Evolutionary conservation across 495 filamentous ascomycete genomes (phyloP).

Genomic region (Podospora pseudoanserina): DNA sequence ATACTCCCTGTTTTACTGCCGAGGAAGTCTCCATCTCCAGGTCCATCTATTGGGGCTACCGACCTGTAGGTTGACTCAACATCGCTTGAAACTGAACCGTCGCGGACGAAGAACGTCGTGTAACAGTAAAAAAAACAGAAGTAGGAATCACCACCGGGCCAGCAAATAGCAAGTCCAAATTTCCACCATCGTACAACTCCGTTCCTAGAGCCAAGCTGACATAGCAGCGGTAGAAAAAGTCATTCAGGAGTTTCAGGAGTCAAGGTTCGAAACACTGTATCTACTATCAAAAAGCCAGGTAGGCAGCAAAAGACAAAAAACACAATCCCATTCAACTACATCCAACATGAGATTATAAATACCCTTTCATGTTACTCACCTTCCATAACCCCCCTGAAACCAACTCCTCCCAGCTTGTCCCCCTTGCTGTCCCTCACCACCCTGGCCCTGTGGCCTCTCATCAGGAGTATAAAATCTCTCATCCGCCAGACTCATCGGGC

Average conservation of each 20-base stretch:
- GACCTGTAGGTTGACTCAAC: too few species aligned
- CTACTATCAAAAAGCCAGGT: not conserved
- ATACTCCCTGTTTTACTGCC: too few species aligned
- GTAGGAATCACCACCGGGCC: not conserved
- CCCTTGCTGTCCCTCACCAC: not conserved
- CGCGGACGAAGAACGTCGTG: too few species aligned
- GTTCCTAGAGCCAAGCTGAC: not conserved
- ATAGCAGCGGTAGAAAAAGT: not conserved
- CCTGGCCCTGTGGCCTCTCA: not conserved
- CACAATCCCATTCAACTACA: not conserved
- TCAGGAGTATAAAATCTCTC: slow-evolving; percentile 5
- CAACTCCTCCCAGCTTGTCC: not conserved
- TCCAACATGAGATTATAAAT: not conserved
- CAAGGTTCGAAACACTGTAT: not conserved
- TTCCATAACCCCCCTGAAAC: not conserved
- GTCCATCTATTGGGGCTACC: too few species aligned
- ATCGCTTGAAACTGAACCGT: too few species aligned
- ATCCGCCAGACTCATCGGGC: not conserved
- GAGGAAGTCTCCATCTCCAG: too few species aligned
- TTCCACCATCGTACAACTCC: not conserved
- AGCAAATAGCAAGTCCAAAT: not conserved
- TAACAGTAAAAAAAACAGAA: not conserved
- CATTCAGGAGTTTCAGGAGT: not conserved
- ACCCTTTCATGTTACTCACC: not conserved
- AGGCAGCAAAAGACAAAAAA: not conserved